phyloP scores from a whole-genome alignment of 1,139 yeast genomes.

The Suhomyces guaymorum region DNA sequence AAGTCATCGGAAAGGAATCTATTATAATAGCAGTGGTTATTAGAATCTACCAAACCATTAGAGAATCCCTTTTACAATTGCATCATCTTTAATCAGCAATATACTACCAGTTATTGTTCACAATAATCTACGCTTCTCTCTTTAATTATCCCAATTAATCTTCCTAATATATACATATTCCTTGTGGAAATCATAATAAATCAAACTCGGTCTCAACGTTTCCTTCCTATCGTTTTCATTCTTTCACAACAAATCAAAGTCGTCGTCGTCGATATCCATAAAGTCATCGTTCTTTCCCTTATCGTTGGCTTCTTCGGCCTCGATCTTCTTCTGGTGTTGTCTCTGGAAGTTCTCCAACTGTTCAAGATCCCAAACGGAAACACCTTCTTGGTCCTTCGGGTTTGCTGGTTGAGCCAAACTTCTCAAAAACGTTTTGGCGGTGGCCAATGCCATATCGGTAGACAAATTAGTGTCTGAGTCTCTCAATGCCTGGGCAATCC shows the following conservation, averaged over 20 bases:
- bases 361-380: conserved; percentile 85
- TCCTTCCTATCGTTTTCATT: too few species aligned
- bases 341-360: conserved; percentile 66
- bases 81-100: too few species aligned
- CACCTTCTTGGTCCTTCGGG: conserved; percentile 90
- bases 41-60: too few species aligned
- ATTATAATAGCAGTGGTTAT: too few species aligned
- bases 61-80: too few species aligned
- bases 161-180: too few species aligned
- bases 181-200: too few species aligned
- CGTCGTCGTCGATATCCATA: conserved; percentile 53
- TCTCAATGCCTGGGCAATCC: conserved; percentile 91
- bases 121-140: too few species aligned
- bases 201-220: too few species aligned
- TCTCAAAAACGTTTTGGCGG: conserved; percentile 87
- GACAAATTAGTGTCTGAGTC: conserved; percentile 92
- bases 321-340: conserved; percentile 39
- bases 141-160: too few species aligned
- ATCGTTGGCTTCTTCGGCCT: conserved; percentile 16
- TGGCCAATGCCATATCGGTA: conserved; percentile 96
- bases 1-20: too few species aligned
- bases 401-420: conserved; percentile 94
- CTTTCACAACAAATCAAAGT: conserved; percentile 43
- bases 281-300: conserved; percentile 32
- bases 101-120: too few species aligned